Percentiles rank a stretch among this genome's conserved stretches.
Evolutionary conservation across 2,329 filamentous ascomycete genomes (phyloP).

Genomic region (Talaromyces islandicus): DNA sequence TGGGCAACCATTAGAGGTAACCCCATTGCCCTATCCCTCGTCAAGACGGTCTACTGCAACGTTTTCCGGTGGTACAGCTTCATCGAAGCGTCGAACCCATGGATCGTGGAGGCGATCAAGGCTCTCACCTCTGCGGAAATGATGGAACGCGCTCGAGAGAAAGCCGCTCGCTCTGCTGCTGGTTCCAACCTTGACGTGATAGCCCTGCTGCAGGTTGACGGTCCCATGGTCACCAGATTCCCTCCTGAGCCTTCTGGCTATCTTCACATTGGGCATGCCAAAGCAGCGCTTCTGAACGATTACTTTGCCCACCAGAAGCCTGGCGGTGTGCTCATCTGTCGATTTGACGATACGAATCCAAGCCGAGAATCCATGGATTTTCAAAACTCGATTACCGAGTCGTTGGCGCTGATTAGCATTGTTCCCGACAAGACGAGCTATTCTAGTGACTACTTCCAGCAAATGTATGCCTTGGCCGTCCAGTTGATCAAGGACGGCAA

Average conservation of each 20-base stretch:
- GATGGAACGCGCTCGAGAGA: neutral
- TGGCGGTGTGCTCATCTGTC: slow-evolving; percentile 80
- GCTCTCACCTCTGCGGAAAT: neutral
- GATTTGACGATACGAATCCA: slow-evolving; percentile 97
- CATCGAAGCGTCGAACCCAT: slow-evolving; percentile 73
- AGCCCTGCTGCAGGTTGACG: slow-evolving; percentile 72
- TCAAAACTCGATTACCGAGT: neutral
- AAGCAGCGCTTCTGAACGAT: slow-evolving; percentile 86
- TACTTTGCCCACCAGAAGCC: slow-evolving; percentile 94
- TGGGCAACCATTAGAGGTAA: slow-evolving; percentile 80
- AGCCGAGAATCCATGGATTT: slow-evolving; percentile 78
- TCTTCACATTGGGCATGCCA: slow-evolving; percentile 92
- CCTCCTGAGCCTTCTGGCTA: slow-evolving; percentile 95
- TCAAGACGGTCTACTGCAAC: slow-evolving; percentile 50
- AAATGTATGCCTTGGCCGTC: slow-evolving; percentile 79
- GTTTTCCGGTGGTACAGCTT: slow-evolving; percentile 81
- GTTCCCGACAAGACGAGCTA: slow-evolving; percentile 82
- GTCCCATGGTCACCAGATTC: slow-evolving; percentile 87
- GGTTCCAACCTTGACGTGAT: slow-evolving; percentile 41
- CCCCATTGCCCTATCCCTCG: slow-evolving; percentile 63
- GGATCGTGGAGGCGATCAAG: slow-evolving; percentile 58
- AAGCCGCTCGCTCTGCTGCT: neutral
- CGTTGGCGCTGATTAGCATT: slow-evolving; percentile 66
- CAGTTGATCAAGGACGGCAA: slow-evolving; percentile 78
- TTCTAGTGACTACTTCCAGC: slow-evolving; percentile 92